Percentiles rank a stretch among this genome's conserved stretches.
Evolutionary conservation across 768 basidiomycete species (phyloP).

Genomic region (Glaciozyma martinii): DNA sequence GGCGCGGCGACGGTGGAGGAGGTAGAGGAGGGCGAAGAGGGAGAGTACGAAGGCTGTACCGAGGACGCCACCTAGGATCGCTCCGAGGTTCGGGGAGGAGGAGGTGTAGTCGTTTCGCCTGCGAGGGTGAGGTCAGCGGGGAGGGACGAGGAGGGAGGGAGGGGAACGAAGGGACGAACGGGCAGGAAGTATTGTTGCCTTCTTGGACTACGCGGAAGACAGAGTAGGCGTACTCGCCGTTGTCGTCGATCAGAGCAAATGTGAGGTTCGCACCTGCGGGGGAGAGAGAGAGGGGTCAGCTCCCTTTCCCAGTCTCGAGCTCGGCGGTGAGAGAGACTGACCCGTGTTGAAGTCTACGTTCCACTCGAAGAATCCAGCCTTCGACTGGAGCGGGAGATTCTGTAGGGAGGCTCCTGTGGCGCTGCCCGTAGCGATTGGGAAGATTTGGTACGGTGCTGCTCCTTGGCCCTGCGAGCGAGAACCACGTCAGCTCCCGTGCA

Average conservation of each 20-base stretch:
- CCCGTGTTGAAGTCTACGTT: not conserved
- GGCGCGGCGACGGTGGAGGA: not conserved
- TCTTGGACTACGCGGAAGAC: slow-evolving; percentile 1
- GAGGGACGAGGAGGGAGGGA: not conserved
- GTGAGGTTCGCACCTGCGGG: not conserved
- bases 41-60: not conserved
- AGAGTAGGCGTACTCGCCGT: not conserved
- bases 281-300: not conserved
- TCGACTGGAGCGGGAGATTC: not conserved
- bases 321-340: too few species aligned
- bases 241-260: not conserved
- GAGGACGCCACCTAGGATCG: slow-evolving; percentile 7
- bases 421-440: not conserved
- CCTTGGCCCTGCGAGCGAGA: not conserved
- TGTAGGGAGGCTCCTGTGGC: not conserved
- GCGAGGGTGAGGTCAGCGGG: not conserved
- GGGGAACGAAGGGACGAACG: not conserved
- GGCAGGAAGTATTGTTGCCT: not conserved
- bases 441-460: not conserved
- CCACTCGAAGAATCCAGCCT: not conserved
- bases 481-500: not conserved
- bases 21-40: not conserved
- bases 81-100: not conserved
- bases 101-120: not conserved
- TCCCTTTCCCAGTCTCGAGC: too few species aligned